A percentile compares a stretch with the other conserved stretches of the same genome.
Evolutionary conservation across 495 filamentous ascomycete genomes (phyloP).

Genomic region (Rusavskia elegans): DNA sequence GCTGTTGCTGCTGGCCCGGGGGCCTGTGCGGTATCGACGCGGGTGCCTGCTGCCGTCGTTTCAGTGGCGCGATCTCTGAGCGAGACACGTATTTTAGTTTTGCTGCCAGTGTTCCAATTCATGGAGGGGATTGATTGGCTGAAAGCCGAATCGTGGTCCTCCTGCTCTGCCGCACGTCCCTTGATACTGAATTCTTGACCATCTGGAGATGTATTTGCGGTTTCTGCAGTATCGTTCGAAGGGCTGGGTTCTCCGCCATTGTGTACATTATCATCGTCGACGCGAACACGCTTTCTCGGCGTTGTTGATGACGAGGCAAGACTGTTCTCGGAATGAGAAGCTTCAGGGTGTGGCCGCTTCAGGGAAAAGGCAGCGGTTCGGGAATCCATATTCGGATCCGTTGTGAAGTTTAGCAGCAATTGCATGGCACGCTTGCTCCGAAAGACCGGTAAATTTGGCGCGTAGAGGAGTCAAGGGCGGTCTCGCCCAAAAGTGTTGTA

Average conservation of each 20-base stretch:
- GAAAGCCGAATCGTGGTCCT: no score
- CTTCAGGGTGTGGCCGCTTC: slow-evolving; percentile 3
- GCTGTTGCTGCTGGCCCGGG: not conserved
- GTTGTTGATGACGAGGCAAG: not conserved
- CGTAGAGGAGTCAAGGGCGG: no score
- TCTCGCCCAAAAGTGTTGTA: no score
- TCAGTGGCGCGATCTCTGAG: not conserved
- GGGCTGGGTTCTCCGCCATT: no score
- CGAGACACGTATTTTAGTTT: not conserved
- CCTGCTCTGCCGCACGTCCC: no score
- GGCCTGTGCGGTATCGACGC: not conserved
- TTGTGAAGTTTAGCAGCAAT: not conserved
- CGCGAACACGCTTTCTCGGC: slow-evolving; percentile 4
- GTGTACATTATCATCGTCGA: slow-evolving; percentile 2
- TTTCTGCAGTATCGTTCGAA: not conserved
- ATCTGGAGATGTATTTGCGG: not conserved
- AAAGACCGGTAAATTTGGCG: no score
- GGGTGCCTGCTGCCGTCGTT: not conserved
- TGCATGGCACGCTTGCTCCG: no score
- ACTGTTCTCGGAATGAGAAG: not conserved
- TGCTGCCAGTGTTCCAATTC: slow-evolving; percentile 1
- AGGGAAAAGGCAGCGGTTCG: not conserved
- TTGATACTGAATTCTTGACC: no score
- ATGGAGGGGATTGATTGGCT: not conserved
- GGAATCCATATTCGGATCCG: slow-evolving; percentile 1